Conservation (phyloP, 2,329 filamentous ascomycete species). For the Xylaria sp. region DNA sequence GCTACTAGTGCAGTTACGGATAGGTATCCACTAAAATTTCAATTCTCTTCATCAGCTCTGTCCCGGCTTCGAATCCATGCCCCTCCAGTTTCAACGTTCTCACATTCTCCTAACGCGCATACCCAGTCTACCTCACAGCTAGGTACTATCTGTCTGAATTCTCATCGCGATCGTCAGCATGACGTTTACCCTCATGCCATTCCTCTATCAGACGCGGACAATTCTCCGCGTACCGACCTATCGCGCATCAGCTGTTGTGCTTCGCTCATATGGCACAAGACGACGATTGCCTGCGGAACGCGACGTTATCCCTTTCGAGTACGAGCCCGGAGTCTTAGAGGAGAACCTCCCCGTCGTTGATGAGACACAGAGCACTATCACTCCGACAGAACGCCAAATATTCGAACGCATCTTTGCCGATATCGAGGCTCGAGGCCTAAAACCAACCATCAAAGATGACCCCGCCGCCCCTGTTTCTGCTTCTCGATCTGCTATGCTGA, state of each 20-base stretch:
- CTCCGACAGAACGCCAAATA: conserved; percentile 44
- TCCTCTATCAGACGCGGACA: conserved; percentile 68
- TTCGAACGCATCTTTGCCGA: conserved; percentile 54
- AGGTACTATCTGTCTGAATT: background rate
- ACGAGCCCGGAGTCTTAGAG: conserved; percentile 32
- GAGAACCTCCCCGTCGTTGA: conserved; percentile 18
- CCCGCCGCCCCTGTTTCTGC: conserved; percentile 4
- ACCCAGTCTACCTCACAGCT: background rate
- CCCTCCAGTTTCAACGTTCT: background rate
- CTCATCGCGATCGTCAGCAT: conserved; percentile 29
- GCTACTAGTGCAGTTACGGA: background rate
- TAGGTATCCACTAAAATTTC: background rate
- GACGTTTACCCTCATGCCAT: conserved; percentile 53
- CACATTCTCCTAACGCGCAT: background rate
- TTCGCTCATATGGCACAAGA: conserved; percentile 23
- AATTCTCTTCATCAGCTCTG: background rate
- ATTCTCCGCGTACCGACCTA: conserved; percentile 38
- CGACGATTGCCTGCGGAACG: conserved; percentile 7
- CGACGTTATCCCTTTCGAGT: conserved; percentile 50
- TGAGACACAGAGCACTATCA: conserved; percentile 45
- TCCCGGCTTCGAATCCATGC: background rate
- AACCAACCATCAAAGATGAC: conserved; percentile 17
- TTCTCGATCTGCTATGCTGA: conserved; percentile 26
- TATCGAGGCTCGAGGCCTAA: conserved; percentile 42
- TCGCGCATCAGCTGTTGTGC: conserved; percentile 22